Evolutionary conservation across 2,329 filamentous ascomycete species (phyloP), one percentile per base, ranked within the genome.

Genomic region (Didymella lethalis): DNA sequence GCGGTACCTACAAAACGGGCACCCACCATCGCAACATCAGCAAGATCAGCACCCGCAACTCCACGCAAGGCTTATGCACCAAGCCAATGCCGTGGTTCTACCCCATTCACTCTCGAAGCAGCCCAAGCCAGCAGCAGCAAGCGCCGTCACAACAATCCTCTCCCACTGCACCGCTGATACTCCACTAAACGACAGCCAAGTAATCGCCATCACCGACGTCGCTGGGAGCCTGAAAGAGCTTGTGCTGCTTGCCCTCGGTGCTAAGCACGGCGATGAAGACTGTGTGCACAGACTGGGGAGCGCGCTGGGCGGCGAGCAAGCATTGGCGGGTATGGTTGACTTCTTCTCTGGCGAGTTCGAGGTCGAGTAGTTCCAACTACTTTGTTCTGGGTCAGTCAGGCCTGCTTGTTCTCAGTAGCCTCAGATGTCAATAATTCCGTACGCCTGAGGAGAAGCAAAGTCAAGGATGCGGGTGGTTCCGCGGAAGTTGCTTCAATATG

Each of bases 311-410:
- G 28, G 8, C 10, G 59, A 66, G 28, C 50, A 59, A 12, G 61
- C 45, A 26, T 63, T 70, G 16, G 25, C 29, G 7, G 61, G 64
- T 14, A 61, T 77, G 34, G 60, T 67, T 1, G 71, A 75, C 18
- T 78, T 77, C 59, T 77, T 73, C 46, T 46, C 26, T 7, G 70
- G 72, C 2, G 75, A 78, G 59, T 77, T 68, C 64, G 69, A 72
- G 54, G 41, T 72, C 14, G 58, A 66, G 26, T 61, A 48, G 44
- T 45, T 4, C 14, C 6, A n/a, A n/a, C 16, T 16, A 23, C 23
- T 23, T 23, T 23, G 23, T 23, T 23, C 23, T 23, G 2, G 23
- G 23, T 23, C 23, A 23, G 23, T 23, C 23, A 3, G 3, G 3
- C 3, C 23, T 23, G 23, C 23, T 23, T 23, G 23, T 23, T 23